Base-by-base conservation (phyloP, 768 basidiomycete genomes). In the Tephrocybe sp. region DNA sequence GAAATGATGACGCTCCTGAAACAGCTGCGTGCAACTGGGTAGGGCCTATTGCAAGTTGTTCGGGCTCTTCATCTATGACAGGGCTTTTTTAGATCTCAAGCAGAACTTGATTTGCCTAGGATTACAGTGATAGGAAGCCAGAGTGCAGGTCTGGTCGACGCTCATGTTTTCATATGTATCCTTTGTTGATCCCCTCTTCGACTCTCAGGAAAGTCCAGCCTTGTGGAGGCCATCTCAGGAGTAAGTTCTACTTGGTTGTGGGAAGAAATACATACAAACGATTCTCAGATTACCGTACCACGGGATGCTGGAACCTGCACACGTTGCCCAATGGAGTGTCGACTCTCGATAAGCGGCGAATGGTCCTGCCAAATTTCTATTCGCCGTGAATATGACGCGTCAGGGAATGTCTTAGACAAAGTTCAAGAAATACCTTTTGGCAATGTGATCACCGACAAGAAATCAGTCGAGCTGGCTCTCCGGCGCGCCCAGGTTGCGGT, bases 121-220 rank as follows among this genome's bases (percentile, higher is more conserved):
- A 74, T 80, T 37, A 72, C 71, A 16, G 75, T 78, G 34, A 76
- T 78, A 31, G 78, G 78, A 12, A 77, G 76, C 37, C 80, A 80
- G 58, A 73, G 71, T 41, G 75, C 77, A 6, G 80, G 76, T 66
- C 12, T 22, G 49, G 52, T 11, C 15, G n/a, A n/a, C n/a, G n/a
- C 31, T 8, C 31, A 11, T 4, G 19, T 11, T 31, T 13, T 13
- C 0, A 10, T 11, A 18, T 6, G 0, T 37, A 42, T 41, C 11
- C 7, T 8, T 13, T 39, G 18, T 16, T 25, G 6, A 11, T 39
- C 6, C 4, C 16, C 18, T 21, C 13, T 23, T 4, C 3, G 7
- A 7, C n/a, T n/a, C 33, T 33, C 29, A 65, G 65, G 71, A 3
- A 75, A 75, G 55, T 74, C 72, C 1, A 70, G 69, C 37, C 64